Base-by-base conservation (phyloP, 2,329 filamentous ascomycete species). In the Colletotrichum filicis region DNA sequence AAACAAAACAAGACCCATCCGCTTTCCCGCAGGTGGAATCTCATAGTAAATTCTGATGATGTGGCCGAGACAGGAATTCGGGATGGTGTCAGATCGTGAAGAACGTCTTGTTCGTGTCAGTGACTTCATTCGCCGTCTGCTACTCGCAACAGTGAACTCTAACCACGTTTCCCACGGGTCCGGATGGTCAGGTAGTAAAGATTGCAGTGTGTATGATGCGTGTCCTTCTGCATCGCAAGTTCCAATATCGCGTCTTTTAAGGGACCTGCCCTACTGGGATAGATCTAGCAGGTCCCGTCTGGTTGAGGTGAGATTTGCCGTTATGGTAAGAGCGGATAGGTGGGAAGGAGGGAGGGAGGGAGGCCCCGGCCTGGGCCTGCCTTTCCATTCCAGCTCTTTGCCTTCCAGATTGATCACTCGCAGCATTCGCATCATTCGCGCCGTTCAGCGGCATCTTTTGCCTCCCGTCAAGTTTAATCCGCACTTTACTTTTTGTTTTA, bases 101-200 rank as follows among this genome's bases (percentile, higher is more conserved):
- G 42, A 66, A 60, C n/a, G 22, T 46, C 26, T 49, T 56, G 35
- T 49, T 42, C 58, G 11, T 35, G n/a, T n/a, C 32, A 28, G 66
- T 26, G 61, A 64, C 37, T 14, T 37, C 35, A 60, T 60, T 70
- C 61, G 68, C 68, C 68, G 28, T 59, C 60, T 58, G 67, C 66
- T 28, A 16, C 67, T 64, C n/a, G 59, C 58, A 63, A 35, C n/a
- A 46, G 28, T 26, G 53, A 66, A 70, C 55, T 66, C 68, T 70
- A 53, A 46, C 30, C 14, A 26, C 6, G 14, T 49, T 32, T 22
- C 24, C 61, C 42, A 35, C 37, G 55, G 16, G 57, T 70, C 61
- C 42, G 53, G 30, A 59, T 28, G 35, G 19, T 35, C 42, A 26
- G 32, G 32, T 12, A 35, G 32, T 59, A 58, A 37, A 53, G 19